Evolutionary conservation across 2,329 filamentous ascomycete genomes (phyloP), one percentile per base, ranked within the genome.

Genomic region (Teratosphaeria zuluensis): DNA sequence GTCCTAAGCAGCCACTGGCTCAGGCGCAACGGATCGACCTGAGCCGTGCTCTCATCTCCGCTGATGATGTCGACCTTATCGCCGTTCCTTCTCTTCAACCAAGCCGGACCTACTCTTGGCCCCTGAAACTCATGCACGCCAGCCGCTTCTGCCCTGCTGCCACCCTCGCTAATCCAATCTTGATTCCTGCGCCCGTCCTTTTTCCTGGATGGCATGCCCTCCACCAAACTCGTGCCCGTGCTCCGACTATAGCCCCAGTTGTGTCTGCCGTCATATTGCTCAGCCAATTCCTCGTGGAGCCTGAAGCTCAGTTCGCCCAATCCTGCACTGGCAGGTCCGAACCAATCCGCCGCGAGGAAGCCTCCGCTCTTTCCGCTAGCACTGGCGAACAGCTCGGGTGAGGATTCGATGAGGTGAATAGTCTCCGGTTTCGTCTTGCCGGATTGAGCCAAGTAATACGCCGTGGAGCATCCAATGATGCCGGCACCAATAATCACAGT

Each of bases 341-440:
- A 71, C 68, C 88, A 92, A 70, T 92, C 86, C 35, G 77, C 78
- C 0, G 88, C 88, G 8, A 92, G 69, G 67, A 92, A 92, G 0
- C 89, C 88, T 19, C 81, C 89, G 0, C 88, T 87, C 63, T 82
- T 85, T 1, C 89, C 88, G 1, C 87, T 91, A 0, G 89, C 88
- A 32, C 85, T 89, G 11, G 83, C 80, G 72, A 92, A 90, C 33
- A 92, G 78, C 62, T 83, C 70, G 0, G 77, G 70, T 4, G 80
- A 80, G 5, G 81, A 75, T 65, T 86, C 84, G 46, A 87, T 62
- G 24, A 87, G 72, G 62, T 84, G 81, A 56, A 86, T 83, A 33
- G 76, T 74, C 21, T 74, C 64, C 4, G 77, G 73, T 53, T 69
- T 63, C 52, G 73, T 69, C 56, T 69, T 68, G 8, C 68, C 66